Conservation (phyloP, 2,329 filamentous ascomycete species). For the Penicillium sp. region DNA sequence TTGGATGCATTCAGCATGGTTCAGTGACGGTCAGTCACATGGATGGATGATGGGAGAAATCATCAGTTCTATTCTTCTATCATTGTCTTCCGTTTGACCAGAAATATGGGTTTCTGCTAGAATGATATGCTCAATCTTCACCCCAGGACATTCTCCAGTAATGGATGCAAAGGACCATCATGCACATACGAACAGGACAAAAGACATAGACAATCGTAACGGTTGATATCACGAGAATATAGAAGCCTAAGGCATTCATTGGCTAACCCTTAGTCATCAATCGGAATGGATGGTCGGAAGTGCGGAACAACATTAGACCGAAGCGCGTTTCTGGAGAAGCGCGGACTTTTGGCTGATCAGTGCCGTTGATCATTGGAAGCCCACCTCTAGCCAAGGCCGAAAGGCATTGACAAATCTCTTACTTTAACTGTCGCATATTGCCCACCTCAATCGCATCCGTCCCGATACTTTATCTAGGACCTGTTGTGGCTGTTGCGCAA, state of each 20-base stretch:
- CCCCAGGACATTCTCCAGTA: too few relatives aligned
- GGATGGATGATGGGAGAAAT: too few relatives aligned
- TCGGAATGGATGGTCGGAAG: too few relatives aligned
- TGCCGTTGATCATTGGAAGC: slow-evolving; percentile 26
- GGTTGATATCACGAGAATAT: neutral
- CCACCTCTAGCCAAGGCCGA: slow-evolving; percentile 19
- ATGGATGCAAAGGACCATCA: neutral
- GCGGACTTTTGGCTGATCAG: slow-evolving; percentile 29
- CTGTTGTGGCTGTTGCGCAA: neutral
- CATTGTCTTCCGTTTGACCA: too few relatives aligned
- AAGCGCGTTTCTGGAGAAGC: slow-evolving; percentile 31
- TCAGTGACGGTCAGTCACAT: too few relatives aligned
- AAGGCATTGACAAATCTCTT: slow-evolving; percentile 20
- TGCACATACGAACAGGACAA: neutral
- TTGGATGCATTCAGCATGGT: too few relatives aligned
- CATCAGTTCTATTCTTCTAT: too few relatives aligned
- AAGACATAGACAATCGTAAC: neutral
- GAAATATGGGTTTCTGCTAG: too few relatives aligned
- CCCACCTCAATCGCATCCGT: neutral
- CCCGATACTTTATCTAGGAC: neutral
- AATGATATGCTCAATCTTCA: too few relatives aligned
- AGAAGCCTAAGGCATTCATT: slow-evolving; percentile 1
- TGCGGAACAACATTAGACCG: slow-evolving; percentile 16
- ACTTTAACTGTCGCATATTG: slow-evolving; percentile 9
- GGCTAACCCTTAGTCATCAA: neutral